Base-by-base conservation (phyloP, 1,284 basidiomycete species). In the Mycena sp. region DNA sequence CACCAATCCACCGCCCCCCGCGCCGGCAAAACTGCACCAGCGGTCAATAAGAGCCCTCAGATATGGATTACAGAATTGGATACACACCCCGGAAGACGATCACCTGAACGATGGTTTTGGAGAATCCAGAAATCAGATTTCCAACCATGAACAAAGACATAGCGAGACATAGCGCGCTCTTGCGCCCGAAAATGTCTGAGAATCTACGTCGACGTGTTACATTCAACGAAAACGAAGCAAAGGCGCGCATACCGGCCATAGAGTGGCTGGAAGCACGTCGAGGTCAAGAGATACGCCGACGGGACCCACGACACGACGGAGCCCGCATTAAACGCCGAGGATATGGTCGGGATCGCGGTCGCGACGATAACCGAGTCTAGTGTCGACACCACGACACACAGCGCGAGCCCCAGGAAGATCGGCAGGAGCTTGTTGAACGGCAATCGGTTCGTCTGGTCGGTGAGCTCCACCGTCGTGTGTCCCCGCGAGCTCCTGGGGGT, bases 381-480 rank as follows among this genome's bases (percentile, higher is more conserved):
- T 1, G 84, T 81, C 0, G 84, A 80, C 29, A 90, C 81, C 16
- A 87, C 74, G 45, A 84, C 83, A 63, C 87, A 87, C 26, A 91
- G 78, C 6, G 86, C 80, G 28, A 92, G 79, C 9, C 89, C 85
- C 2, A 80, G 71, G 67, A 92, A 90, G 7, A 90, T 84, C 11
- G 86, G 78, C 17, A 91, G 74, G 40, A 92, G 81, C 70, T 88
- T 89, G 65, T 80, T 83, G 72, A 86, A 84, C 0, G 91, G 92
- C 5, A 93, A 81, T 21, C 92, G 81, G 70, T 92, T 92, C 16
- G 91, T 93, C 75, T 93, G 91, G 76, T 93, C 92, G 6, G 87
- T 87, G 49, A 93, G 77, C 44, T 76, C 54, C 11, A 67, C 49
- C 0, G 26, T 28, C 2, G 40, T 11, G 32, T 44, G 58, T 4